Evolutionary conservation across 2,329 filamentous ascomycete genomes (phyloP).

Genomic region (Biscogniauxia sp.): DNA sequence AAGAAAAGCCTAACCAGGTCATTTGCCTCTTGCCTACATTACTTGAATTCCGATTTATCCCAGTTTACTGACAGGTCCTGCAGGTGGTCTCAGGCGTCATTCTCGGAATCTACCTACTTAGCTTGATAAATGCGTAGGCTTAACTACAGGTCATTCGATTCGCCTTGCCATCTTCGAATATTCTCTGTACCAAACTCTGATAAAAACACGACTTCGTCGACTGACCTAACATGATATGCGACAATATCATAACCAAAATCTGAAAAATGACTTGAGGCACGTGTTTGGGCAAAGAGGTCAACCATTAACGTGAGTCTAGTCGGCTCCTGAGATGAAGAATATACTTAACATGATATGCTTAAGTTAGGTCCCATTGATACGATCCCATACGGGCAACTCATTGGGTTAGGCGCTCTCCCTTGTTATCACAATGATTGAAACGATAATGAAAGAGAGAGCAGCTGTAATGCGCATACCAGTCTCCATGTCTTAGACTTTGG

Average conservation of each 20-base stretch:
- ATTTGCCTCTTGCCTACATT: neutral
- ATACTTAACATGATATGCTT: neutral
- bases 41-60: neutral
- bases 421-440: neutral
- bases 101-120: too few species aligned
- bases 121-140: too few species aligned
- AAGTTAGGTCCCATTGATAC: neutral
- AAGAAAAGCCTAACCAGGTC: neutral
- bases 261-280: neutral
- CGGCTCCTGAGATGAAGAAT: neutral
- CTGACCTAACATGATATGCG: neutral
- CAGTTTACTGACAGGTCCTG: neutral
- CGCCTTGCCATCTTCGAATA: too few species aligned
- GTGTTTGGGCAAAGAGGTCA: neutral
- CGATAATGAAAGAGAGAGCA: neutral
- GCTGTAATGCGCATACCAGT: neutral
- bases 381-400: neutral
- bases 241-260: neutral
- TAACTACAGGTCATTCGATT: too few species aligned
- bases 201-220: neutral
- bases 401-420: neutral
- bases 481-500: neutral
- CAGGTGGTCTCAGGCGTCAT: too few species aligned
- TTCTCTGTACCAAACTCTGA: neutral
- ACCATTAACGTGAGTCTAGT: neutral